Conservation (phyloP, 441 rosid genomes). For the Flueggea neowawraea region DNA sequence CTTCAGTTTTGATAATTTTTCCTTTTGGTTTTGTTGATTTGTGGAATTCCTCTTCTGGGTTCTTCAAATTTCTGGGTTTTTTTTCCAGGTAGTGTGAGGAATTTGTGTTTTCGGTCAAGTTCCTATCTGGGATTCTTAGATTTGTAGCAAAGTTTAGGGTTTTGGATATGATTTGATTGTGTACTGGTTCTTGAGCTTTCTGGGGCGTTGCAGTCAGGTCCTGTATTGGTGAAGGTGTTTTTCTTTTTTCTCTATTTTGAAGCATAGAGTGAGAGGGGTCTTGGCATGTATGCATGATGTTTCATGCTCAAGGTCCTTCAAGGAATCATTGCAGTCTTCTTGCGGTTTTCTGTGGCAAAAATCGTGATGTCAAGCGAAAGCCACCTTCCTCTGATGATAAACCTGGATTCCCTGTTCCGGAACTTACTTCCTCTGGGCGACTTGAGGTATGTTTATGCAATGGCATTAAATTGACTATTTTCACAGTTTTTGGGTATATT, state of each 20-base stretch:
- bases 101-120: too few species aligned
- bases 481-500: slow-evolving; percentile 6
- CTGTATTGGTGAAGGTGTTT: slow-evolving; percentile 1
- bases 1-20: too few species aligned
- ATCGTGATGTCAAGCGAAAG: slow-evolving; percentile 44
- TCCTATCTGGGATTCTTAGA: too few species aligned
- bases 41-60: too few species aligned
- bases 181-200: slow-evolving; percentile 7
- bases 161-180: too few species aligned
- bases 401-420: slow-evolving; percentile 71
- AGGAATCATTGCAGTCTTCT: slow-evolving; percentile 87
- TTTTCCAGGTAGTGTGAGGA: too few species aligned
- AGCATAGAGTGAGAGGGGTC: slow-evolving; percentile 19
- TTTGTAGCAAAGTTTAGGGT: too few species aligned
- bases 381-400: slow-evolving; percentile 39
- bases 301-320: slow-evolving; percentile 88
- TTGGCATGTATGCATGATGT: slow-evolving; percentile 83
- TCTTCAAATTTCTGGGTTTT: too few species aligned
- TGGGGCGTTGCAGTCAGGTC: slow-evolving; percentile 19
- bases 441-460: slow-evolving; percentile 52
- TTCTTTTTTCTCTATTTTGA: slow-evolving; percentile 4
- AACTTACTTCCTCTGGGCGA: slow-evolving; percentile 80
- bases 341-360: slow-evolving; percentile 60
- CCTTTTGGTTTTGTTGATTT: too few species aligned
- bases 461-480: background rate